Percentiles rank a stretch among this genome's conserved stretches.
These are phyloP conservation scores for Rhipidocladum racemiflorum DNA, from an alignment of 176 grass and related monocot genomes.

Conservation along the genomic window DNA sequence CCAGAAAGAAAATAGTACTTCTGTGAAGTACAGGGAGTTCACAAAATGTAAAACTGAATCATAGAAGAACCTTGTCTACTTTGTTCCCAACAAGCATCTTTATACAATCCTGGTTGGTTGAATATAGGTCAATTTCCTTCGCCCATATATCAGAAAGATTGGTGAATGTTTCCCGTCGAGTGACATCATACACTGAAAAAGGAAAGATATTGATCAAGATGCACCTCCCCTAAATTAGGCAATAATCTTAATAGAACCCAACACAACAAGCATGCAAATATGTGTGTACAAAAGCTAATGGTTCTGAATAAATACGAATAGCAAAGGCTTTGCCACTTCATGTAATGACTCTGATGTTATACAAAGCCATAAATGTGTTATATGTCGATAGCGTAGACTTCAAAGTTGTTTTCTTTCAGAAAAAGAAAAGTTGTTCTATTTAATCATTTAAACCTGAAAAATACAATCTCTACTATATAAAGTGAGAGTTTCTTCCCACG, in stretches of 20 bases:
- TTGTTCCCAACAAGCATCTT: slow-evolving; percentile 99
- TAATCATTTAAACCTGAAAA: neutral
- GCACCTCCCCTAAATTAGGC: neutral
- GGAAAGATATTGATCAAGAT: neutral
- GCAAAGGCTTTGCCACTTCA: neutral
- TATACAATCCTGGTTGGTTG: slow-evolving; percentile 97
- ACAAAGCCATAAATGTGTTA: no score
- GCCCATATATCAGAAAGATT: slow-evolving; percentile 94
- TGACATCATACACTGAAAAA: slow-evolving; percentile 80
- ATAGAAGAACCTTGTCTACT: slow-evolving; percentile 76
- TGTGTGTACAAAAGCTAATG: neutral
- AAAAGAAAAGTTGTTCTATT: neutral
- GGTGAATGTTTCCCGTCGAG: slow-evolving; percentile 83
- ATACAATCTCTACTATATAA: no score
- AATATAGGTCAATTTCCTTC: slow-evolving; percentile 99
- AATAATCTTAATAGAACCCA: neutral
- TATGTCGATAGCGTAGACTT: neutral
- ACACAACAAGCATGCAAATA: neutral
- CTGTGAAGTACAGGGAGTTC: neutral
- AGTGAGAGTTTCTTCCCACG: no score
- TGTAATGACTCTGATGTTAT: neutral
- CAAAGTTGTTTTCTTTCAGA: neutral
- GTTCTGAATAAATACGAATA: neutral
- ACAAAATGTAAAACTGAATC: neutral
- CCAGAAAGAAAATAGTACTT: neutral